Conservation (phyloP, 139 green algal species). For the Auxenochlorella pyrenoidosa region DNA sequence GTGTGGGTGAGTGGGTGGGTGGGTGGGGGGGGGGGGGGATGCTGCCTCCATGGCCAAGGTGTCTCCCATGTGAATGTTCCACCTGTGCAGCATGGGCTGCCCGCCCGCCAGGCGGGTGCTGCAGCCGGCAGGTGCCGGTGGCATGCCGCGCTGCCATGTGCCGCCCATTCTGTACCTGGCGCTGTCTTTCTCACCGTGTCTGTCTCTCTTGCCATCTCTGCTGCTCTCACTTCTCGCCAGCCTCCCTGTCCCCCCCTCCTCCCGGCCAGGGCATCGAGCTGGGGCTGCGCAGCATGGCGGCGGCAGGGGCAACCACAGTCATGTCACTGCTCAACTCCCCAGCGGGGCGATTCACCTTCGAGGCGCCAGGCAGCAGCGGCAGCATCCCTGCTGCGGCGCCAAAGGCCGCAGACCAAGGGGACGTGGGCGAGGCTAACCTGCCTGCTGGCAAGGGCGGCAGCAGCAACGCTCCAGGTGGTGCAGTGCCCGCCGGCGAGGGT, state of each 20-base stretch:
- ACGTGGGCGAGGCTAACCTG: no score
- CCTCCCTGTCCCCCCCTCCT: neutral
- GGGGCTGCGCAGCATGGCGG: slow-evolving; percentile 51
- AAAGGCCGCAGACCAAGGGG: neutral
- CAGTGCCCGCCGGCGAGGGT: neutral
- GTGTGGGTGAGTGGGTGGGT: neutral
- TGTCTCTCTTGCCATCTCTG: neutral
- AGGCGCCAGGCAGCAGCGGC: neutral
- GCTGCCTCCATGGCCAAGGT: no score
- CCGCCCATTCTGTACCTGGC: no score
- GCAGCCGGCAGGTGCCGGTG: no score
- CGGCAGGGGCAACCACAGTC: slow-evolving; percentile 60
- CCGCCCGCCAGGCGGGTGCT: no score
- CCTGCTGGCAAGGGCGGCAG: neutral
- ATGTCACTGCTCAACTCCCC: slow-evolving; percentile 22
- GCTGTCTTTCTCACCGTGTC: no score
- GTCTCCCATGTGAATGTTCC: no score
- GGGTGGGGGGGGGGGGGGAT: no score
- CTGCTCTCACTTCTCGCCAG: neutral
- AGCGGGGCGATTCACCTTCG: slow-evolving; percentile 19
- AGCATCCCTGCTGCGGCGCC: neutral
- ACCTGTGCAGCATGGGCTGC: no score
- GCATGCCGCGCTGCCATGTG: no score
- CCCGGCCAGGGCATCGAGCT: slow-evolving; percentile 49
- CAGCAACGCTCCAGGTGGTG: neutral